Base-by-base conservation (phyloP, 2,329 filamentous ascomycete genomes). In the Aspergillus sp. region DNA sequence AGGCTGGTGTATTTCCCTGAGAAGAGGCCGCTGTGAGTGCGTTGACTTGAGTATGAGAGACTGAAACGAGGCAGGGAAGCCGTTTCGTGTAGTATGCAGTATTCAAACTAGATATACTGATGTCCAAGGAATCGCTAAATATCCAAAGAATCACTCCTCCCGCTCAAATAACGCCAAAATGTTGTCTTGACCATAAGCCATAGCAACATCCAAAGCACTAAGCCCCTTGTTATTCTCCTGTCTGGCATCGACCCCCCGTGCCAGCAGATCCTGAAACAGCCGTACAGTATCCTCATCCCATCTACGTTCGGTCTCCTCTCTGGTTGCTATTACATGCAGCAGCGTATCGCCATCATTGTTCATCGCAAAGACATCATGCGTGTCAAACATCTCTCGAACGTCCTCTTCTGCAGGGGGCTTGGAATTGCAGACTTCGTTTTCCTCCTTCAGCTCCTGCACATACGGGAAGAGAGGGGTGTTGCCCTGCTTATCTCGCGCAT, bases 151-250 rank as follows among this genome's bases (percentile, higher is more conserved):
- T 45, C 42, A 43, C 42, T 72, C 58, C 22, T 60, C 48, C 20
- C 55, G 48, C 15, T 55, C 58, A 50, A 55, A 60, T 12, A 60
- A 39, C n/a, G 13, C 51, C 22, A 60, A 22, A 17, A 60, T 60
- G 11, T 41, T 30, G 18, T 57, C 26, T 43, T 57, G 42, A 22
- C 22, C 48, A 22, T 50, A 57, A 26, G 48, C 53, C 38, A 43
- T 43, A 34, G 58, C 58, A 41, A 58, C 34, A 41, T 58, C 58
- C 56, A 61, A 54, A 26, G 60, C 49, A 43, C 47, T 62, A 12
- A 53, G 41, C 4, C 60, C 57, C 26, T 60, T 42, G 17, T 48
- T 57, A 47, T 62, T 60, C 38, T 60, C 60, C 43, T 38, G 22
- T 39, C 30, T 24, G 3, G 60, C 48, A 52, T 55, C 47, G 12